Base-by-base conservation (phyloP, 192 early-diverging fungal genomes). In the Phlyctochytrium planicorne region DNA sequence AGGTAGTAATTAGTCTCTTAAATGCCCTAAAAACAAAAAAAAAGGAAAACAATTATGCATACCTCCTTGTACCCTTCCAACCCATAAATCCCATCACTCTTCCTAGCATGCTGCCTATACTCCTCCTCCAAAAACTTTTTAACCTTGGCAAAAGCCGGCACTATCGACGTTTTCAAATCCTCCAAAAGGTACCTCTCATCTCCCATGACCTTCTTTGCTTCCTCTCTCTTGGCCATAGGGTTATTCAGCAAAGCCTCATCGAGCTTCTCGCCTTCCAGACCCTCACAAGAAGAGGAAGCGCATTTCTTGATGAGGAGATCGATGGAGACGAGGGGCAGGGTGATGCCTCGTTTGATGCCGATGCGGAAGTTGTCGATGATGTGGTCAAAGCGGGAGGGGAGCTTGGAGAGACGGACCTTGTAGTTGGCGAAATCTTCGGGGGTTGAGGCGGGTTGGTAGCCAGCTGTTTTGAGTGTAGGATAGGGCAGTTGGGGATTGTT, bases 291-390 rank as follows among this genome's bases (percentile, higher is more conserved):
- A 20, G 10, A 20, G n/a, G 4, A 60, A 29, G 32, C 24, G 60
- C 71, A 72, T 55, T 63, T 65, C 35, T 68, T 62, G 55, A 76
- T 76, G 20, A 76, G 17, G 29, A 76, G 65, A 23, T 72, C 66
- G 50, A 65, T 60, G n/a, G 65, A 66, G 32, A 62, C 64, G 25
- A 53, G 20, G 57, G 66, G 67, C 6, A 76, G 64, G 0, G 75
- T 76, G 59, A 72, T 59, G 31, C 37, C 35, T 2, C 57, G 40
- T 25, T 59, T 52, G 37, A 76, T 71, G 16, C 75, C 75, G 29
- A 2, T 24, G 0, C 61, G 52, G 65, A 62, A 76, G 23, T 24
- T 25, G 25, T 30, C 40, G 52, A 76, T 76, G 67, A 68, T 57
- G 55, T 72, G 12, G 30, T 71, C 66, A 25, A 71, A 68, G 47